Conservation (phyloP, 257 asterid species). For the Echites panduratus region DNA sequence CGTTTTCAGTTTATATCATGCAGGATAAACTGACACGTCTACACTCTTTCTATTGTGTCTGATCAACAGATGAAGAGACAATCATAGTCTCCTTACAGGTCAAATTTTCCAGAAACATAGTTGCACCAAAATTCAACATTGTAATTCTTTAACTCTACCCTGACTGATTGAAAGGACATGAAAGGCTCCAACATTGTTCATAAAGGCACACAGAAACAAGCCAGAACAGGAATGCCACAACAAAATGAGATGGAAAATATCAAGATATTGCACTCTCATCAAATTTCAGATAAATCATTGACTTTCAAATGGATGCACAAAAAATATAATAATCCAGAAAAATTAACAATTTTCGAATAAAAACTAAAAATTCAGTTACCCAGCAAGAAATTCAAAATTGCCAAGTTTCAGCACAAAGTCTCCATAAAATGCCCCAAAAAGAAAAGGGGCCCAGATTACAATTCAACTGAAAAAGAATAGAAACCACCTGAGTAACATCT, state of each 20-base stretch:
- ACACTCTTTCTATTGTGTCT: not conserved
- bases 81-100: not conserved
- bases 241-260: not conserved
- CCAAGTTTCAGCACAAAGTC: not conserved
- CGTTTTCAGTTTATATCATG: not conserved
- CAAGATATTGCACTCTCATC: not conserved
- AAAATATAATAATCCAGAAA: not conserved
- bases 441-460: not conserved
- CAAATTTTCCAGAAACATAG: not conserved
- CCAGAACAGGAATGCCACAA: not conserved
- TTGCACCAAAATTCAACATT: not conserved
- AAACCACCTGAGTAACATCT: slow-evolving; percentile 80
- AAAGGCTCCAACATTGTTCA: not conserved
- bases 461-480: not conserved
- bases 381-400: not conserved
- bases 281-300: not conserved
- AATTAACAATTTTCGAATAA: not conserved
- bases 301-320: not conserved
- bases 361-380: not conserved
- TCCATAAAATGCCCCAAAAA: not conserved
- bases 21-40: not conserved
- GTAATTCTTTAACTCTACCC: not conserved
- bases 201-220: not conserved
- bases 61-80: not conserved
- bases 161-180: not conserved